Base-by-base conservation (phyloP, 441 rosid species). In the Adansonia gregorii region DNA sequence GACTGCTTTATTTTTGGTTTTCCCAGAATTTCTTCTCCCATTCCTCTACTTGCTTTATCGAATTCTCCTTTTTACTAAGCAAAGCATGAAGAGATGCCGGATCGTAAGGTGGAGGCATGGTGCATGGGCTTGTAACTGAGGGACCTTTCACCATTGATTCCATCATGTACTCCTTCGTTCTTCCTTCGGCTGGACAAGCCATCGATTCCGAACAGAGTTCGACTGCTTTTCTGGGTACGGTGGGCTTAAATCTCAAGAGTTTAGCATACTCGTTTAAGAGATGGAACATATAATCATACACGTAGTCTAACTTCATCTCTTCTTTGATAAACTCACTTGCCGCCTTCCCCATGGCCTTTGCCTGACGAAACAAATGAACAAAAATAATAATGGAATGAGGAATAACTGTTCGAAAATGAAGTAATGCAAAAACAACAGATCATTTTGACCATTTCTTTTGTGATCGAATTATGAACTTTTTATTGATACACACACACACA, bases 231-330 rank as follows among this genome's bases (percentile, higher is more conserved):
- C 3, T 49, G 0, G 94, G 96, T 39, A 88, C 49, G 22, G 71
- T 80, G 0, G 97, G 94, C 83, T 89, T 89, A 78, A 84, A 93
- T 65, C 61, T 86, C 81, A 95, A 84, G 8, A 95, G 92, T 84
- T 88, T 93, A 0, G 94, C 85, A 76, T 93, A 95, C 72, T 86
- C 91, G 1, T 79, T 88, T 75, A 93, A 78, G 52, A 93, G 88
- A 83, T 95, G 98, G 72, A 87, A 88, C 98, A 95, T 93, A 89
- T 93, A 95, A 65, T 95, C 94, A 45, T 95, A 95, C 15, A 93
- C 92, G 3, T 83, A 77, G 10, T 92, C 94, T 86, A 92, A 86
- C 85, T 91, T 91, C 85, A 95, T 22, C 17, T 89, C 90, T 77
- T 88, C 84, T 76, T 82, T 85, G 2, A 93, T 78, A 82, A 90